These are phyloP conservation scores for Cryphonectria japonica DNA, from an alignment of 2,329 filamentous ascomycete species.

Conservation along the genomic window DNA sequence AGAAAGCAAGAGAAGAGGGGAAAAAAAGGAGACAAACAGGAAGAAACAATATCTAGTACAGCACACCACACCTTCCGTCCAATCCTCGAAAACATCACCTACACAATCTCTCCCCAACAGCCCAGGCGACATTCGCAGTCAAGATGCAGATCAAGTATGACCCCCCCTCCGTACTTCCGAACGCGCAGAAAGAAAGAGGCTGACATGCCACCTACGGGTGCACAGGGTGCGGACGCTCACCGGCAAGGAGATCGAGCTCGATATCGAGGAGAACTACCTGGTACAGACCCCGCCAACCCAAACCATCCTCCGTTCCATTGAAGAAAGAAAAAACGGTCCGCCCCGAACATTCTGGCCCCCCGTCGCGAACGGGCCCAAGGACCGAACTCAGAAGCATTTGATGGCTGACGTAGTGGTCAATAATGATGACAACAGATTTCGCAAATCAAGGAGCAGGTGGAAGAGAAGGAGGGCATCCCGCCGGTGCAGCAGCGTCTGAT, in stretches of 20 bases:
- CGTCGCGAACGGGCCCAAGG: not conserved
- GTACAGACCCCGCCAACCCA: slow-evolving; percentile 49
- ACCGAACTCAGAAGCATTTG: not conserved
- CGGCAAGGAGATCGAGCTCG: slow-evolving; percentile 98
- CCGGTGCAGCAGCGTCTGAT: slow-evolving; percentile 96
- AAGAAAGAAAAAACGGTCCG: not conserved
- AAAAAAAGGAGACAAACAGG: not conserved
- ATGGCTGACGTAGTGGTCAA: slow-evolving; percentile 12
- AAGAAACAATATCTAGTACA: not conserved
- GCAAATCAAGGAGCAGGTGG: slow-evolving; percentile 97
- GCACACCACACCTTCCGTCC: not conserved
- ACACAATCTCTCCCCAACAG: slow-evolving; percentile 23
- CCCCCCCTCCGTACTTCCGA: slow-evolving; percentile 1
- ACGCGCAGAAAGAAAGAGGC: not conserved
- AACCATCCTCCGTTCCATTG: not conserved
- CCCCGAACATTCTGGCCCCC: not conserved
- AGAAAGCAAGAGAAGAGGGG: not conserved
- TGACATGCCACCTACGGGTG: slow-evolving; percentile 12
- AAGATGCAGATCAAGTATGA: slow-evolving; percentile 58
- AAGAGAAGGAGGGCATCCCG: slow-evolving; percentile 98
- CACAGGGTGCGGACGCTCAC: slow-evolving; percentile 92
- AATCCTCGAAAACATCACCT: not conserved
- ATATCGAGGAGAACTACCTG: slow-evolving; percentile 94
- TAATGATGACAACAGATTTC: slow-evolving; percentile 66
- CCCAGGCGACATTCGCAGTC: slow-evolving; percentile 29